phyloP scores from a whole-genome alignment of 164 flowering plant species.

The Protea cynaroides region DNA sequence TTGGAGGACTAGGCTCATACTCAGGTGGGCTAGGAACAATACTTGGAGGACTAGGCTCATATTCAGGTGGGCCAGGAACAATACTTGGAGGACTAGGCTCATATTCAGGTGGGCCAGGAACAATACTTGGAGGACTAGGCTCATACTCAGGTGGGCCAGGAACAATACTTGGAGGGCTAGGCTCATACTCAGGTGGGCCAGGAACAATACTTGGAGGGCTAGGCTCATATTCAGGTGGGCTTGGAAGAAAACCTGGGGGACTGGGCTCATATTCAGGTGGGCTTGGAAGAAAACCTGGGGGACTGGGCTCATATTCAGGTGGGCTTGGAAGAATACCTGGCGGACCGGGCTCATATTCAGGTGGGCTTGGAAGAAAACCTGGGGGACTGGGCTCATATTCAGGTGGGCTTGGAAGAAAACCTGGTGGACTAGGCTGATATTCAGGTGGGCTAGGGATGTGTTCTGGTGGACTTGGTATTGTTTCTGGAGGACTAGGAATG shows the following conservation, averaged over 20 bases:
- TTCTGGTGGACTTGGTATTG: constrained; percentile 10
- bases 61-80: constrained; percentile 2
- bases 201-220: constrained; percentile 8
- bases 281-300: constrained; percentile 6
- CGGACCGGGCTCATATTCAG: neutral
- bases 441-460: neutral
- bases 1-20: neutral
- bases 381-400: constrained; percentile 23
- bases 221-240: constrained; percentile 16
- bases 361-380: constrained; percentile 18
- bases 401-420: constrained; percentile 19
- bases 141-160: constrained; percentile 22
- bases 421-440: neutral
- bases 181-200: constrained; percentile 4
- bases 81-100: constrained; percentile 8
- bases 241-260: constrained; percentile 16
- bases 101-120: constrained; percentile 11
- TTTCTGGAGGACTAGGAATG: constrained; percentile 8
- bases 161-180: neutral
- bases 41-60: constrained; percentile 7
- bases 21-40: constrained; percentile 20
- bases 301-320: constrained; percentile 7
- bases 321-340: neutral
- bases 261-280: constrained; percentile 11
- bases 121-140: too few species aligned